Evolutionary conservation across 352 stramenopile genomes (phyloP), one percentile per base, ranked within the genome.

Genomic region (Phytophthora megakarya): DNA sequence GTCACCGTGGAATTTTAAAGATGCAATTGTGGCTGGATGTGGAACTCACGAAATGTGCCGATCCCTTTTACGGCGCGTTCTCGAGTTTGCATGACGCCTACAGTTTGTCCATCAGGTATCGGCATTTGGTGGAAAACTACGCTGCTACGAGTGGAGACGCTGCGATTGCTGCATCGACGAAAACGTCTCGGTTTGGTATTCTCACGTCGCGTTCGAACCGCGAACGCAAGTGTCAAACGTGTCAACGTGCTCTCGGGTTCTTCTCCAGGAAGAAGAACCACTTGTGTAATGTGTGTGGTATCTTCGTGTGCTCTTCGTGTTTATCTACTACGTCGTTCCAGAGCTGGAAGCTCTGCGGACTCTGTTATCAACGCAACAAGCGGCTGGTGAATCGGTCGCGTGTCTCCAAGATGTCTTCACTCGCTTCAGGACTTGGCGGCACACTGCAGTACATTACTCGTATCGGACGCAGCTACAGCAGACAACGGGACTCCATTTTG

Each of bases 11-110:
- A 8, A 67, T 87, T 44, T 62, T 91, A 55, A 82, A 83, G 52
- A 88, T 91, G 80, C 76, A 89, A 42, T 30, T 91, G 21, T 89
- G 82, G 80, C 78, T 91, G 22, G 82, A 91, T 47, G 71, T 81
- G 3, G 77, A 91, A 46, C 61, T 88, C 8, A 85, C 78, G 18
- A 79, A 81, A 51, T 79, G 70, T 33, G 62, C 56, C 7, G 75
- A 85, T 19, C 73, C 73, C 10, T 87, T 84, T 43, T 80, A 82
- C 59, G 78, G 78, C 15, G 75, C 75, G 0, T 84, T 91, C 47
- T 85, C 82, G 1, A 77, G 80, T 26, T 68, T 89, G 3, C 80
- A 89, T 52, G 82, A 91, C 61, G 82, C 82, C 35, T 86, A 86
- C 40, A 91, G 82, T 42, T 73, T 89, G 19, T 76, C 74, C 2